Conservation (phyloP, 2,329 filamentous ascomycete genomes). For the Meredithiella fracta region DNA sequence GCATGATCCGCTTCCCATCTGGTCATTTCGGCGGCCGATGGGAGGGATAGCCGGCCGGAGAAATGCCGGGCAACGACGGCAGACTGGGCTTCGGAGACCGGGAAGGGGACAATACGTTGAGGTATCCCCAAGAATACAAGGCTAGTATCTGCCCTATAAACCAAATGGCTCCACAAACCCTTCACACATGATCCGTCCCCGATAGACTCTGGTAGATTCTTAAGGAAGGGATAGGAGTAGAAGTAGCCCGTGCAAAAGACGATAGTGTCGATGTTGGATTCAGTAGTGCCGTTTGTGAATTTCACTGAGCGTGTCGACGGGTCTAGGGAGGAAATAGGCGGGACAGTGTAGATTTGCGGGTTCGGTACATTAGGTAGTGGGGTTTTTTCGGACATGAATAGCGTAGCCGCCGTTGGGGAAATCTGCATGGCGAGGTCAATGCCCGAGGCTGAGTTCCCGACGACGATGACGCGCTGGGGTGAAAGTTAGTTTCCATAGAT, state of each 20-base stretch:
- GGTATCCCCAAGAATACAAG: slow-evolving; percentile 42
- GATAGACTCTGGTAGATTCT: slow-evolving; percentile 22
- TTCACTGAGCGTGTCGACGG: slow-evolving; percentile 28
- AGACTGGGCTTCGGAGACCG: slow-evolving; percentile 53
- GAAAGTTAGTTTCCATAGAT: background rate
- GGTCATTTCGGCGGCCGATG: slow-evolving; percentile 30
- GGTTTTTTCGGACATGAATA: slow-evolving; percentile 19
- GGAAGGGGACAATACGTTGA: slow-evolving; percentile 42
- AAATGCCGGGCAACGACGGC: slow-evolving; percentile 43
- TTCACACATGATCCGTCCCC: slow-evolving; percentile 44
- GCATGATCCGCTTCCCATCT: slow-evolving; percentile 36
- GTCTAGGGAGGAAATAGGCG: slow-evolving; percentile 32
- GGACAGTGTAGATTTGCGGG: slow-evolving; percentile 30
- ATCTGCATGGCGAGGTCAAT: slow-evolving; percentile 44
- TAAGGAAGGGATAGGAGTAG: slow-evolving; percentile 47
- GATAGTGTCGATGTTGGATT: slow-evolving; percentile 40
- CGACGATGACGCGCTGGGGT: slow-evolving; percentile 37
- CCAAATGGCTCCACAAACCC: slow-evolving; percentile 40
- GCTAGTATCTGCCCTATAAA: slow-evolving; percentile 36
- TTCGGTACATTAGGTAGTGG: background rate
- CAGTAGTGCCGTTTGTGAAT: slow-evolving; percentile 37
- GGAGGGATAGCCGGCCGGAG: slow-evolving; percentile 36
- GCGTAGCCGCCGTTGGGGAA: slow-evolving; percentile 27
- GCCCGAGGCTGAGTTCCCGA: slow-evolving; percentile 48
- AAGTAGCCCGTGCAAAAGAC: slow-evolving; percentile 52